Conservation (phyloP, 768 basidiomycete species). For the Imleria badia region DNA sequence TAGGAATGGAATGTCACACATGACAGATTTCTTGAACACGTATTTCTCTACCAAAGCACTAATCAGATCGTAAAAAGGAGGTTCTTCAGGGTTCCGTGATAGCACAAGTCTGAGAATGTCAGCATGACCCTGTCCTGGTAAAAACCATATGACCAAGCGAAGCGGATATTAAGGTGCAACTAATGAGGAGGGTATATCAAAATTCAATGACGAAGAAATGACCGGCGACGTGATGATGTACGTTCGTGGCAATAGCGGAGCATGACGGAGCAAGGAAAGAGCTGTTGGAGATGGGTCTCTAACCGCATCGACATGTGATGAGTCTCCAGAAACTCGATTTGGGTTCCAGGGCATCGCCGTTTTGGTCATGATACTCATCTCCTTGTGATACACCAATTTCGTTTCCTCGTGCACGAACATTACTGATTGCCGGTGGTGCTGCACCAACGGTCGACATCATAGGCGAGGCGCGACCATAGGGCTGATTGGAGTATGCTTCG, state of each 20-base stretch:
- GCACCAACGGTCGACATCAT: slow-evolving; percentile 74
- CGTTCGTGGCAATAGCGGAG: slow-evolving; percentile 27
- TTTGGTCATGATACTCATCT: slow-evolving; percentile 57
- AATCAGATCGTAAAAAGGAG: slow-evolving; percentile 28
- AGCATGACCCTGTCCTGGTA: slow-evolving; percentile 30
- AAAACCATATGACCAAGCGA: slow-evolving; percentile 34
- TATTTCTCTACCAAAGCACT: slow-evolving; percentile 31
- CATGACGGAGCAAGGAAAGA: slow-evolving; percentile 19
- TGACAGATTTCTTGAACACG: slow-evolving; percentile 14
- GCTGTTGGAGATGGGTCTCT: slow-evolving; percentile 19
- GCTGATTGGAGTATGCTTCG: slow-evolving; percentile 57
- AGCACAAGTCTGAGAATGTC: slow-evolving; percentile 28
- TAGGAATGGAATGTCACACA: slow-evolving; percentile 6
- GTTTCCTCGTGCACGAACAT: slow-evolving; percentile 67
- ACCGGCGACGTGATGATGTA: slow-evolving; percentile 32
- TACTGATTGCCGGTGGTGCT: slow-evolving; percentile 70
- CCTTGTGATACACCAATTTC: slow-evolving; percentile 65
- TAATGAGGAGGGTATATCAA: slow-evolving; percentile 37
- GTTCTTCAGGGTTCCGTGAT: slow-evolving; percentile 25
- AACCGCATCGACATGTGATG: slow-evolving; percentile 78
- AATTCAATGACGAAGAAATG: slow-evolving; percentile 37
- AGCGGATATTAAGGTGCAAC: slow-evolving; percentile 37
- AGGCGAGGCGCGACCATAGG: slow-evolving; percentile 77
- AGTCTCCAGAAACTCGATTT: slow-evolving; percentile 62
- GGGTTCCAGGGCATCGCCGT: slow-evolving; percentile 51